Conservation (phyloP, 306 rosid genomes). For the Vigna unguiculata region DNA sequence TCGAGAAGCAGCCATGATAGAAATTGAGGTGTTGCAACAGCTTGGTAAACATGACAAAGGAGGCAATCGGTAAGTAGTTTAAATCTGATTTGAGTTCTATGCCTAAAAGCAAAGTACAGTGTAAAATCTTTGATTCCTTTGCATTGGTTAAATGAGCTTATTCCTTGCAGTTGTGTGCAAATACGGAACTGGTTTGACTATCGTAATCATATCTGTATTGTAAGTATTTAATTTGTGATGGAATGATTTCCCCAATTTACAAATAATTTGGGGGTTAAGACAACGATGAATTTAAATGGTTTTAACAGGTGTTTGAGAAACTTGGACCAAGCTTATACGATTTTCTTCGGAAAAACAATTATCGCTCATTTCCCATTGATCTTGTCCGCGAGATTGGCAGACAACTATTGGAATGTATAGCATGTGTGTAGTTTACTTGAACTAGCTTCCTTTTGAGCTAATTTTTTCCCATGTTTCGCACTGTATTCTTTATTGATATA, state of each 20-base stretch:
- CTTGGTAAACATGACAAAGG: constrained; percentile 91
- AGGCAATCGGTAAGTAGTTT: constrained; percentile 81
- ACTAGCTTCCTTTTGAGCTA: constrained; percentile 47
- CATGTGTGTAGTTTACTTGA: constrained; percentile 97
- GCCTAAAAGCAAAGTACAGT: neutral
- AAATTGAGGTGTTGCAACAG: constrained; percentile 89
- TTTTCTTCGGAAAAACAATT: constrained; percentile 99
- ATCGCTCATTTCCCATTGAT: constrained; percentile 99
- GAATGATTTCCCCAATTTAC: constrained; percentile 83
- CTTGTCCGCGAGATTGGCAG: constrained; percentile 99
- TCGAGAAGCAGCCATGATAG: constrained; percentile 98
- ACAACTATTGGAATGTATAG: constrained; percentile 99
- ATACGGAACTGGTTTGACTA: constrained; percentile 99
- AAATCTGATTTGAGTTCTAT: neutral
- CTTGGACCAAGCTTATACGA: constrained; percentile 99
- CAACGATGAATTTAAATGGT: constrained; percentile 89
- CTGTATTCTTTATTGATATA: neutral
- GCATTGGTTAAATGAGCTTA: constrained; percentile 80
- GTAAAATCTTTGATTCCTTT: constrained; percentile 40
- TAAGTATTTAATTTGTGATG: constrained; percentile 92
- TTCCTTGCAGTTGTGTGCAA: constrained; percentile 99
- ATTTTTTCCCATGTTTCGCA: constrained; percentile 15
- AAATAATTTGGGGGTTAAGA: constrained; percentile 76
- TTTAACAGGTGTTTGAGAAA: constrained; percentile 99
- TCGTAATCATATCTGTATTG: constrained; percentile 99